Conservation (phyloP, 139 green algal species). For the Zygnema cylindricum region DNA sequence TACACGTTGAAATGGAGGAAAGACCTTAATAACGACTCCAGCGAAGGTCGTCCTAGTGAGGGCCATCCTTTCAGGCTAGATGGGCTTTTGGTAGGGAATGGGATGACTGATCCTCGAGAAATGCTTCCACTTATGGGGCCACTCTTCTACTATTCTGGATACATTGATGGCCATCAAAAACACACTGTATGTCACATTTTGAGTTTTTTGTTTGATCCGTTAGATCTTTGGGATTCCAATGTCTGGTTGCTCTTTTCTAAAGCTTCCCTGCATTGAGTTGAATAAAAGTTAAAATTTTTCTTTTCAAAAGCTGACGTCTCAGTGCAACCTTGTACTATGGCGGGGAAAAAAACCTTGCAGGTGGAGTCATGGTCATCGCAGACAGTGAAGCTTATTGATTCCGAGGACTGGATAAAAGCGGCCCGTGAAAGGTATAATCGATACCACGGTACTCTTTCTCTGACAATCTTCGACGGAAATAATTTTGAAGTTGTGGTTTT, state of each 20-base stretch:
- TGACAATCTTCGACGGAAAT: no score
- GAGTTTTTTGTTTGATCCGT: no score
- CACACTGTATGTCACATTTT: not conserved
- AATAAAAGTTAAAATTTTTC: no score
- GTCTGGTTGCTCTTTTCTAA: no score
- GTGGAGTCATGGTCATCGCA: not conserved
- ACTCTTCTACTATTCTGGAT: conserved; percentile 65
- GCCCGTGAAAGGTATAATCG: not conserved
- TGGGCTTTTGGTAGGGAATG: conserved; percentile 66
- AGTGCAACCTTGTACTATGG: no score
- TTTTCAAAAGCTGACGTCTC: no score
- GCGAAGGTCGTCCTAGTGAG: not conserved
- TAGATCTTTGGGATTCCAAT: no score
- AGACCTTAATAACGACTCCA: conserved; percentile 25
- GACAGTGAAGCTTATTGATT: not conserved
- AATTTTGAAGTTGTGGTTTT: no score
- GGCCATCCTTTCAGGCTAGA: conserved; percentile 41
- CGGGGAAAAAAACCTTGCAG: no score
- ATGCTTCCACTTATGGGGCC: conserved; percentile 69
- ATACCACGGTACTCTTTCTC: no score
- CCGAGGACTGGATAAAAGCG: not conserved
- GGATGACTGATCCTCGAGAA: conserved; percentile 67
- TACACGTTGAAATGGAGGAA: conserved; percentile 61
- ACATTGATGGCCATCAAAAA: conserved; percentile 64
- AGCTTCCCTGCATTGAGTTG: no score